Evolutionary conservation across 1,284 basidiomycete genomes (phyloP), one percentile per base, ranked within the genome.

Genomic region (Coriolopsis trogii): DNA sequence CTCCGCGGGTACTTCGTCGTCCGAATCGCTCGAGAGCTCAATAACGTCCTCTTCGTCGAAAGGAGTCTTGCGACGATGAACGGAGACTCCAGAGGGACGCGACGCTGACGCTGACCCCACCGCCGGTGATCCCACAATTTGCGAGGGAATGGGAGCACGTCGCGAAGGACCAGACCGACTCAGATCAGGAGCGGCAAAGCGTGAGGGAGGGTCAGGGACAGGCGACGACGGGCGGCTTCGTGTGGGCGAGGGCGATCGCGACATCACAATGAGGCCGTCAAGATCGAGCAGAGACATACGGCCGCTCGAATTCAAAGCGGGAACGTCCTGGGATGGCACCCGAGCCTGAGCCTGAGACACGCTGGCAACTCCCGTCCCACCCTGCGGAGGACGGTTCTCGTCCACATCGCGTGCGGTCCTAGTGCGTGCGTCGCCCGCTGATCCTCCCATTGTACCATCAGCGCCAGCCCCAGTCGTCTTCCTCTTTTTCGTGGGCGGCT

Each of bases 11-110:
- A 28, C 41, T 6, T 52, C 50, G 40, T 41, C 49, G 20, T 49
- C 51, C 12, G 49, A 55, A 50, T 59, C 54, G 43, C 55, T 56
- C 0, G 55, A 45, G 44, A 64, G 54, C 28, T 55, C 53, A 41
- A 61, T 61, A 15, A 59, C 49, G 26, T 53, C 54, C 4, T 20
- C 30, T 28, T 51, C 50, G 23, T 8, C 20, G 33, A 20, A 36
- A 4, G 33, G 33, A n/a, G 20, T n/a, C 7, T 20, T 36, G 16
- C 20, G 16, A n/a, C 33, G 6, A 8, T 15, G 33, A 4, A 44
- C 15, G 16, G 45, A 16, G 28, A 41, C 24, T 37, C 31, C 21
- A 16, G n/a, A 34, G 23, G n/a, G 42, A 37, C 18, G 40, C 37
- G 13, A 43, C 45, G 21, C n/a, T n/a, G n/a, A n/a, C n/a, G n/a